Evolutionary conservation across 305 asterid genomes (phyloP).

Genomic region (Euphrasia arctica): DNA sequence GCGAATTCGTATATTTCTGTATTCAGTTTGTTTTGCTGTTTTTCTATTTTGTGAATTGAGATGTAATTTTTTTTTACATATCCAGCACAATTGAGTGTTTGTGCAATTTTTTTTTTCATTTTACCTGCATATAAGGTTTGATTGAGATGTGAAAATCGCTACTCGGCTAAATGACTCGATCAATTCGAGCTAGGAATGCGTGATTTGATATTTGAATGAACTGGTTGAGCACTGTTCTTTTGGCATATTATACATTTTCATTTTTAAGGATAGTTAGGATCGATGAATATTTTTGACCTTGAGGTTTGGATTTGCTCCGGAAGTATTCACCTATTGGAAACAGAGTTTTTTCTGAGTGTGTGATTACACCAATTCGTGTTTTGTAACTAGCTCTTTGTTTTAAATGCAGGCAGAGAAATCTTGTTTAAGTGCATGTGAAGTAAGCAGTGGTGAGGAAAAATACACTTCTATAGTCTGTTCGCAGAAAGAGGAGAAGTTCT

Average conservation of each 20-base stretch:
- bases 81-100: not conserved
- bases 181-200: not conserved
- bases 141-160: not conserved
- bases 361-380: not conserved
- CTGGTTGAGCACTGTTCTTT: constrained; percentile 17
- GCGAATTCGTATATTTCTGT: not conserved
- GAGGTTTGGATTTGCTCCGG: too few species aligned
- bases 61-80: not conserved
- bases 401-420: constrained; percentile 41
- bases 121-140: not conserved
- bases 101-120: not conserved
- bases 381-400: not conserved
- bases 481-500: constrained; percentile 42
- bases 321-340: too few species aligned
- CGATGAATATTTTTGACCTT: too few species aligned
- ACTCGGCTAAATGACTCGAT: not conserved
- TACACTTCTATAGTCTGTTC: constrained; percentile 34
- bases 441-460: constrained; percentile 30
- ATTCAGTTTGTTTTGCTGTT: not conserved
- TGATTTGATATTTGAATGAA: not conserved
- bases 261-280: too few species aligned
- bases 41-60: constrained; percentile 2
- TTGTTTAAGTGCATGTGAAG: constrained; percentile 23
- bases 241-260: not conserved
- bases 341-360: too few species aligned